phyloP scores from a whole-genome alignment of 2,329 filamentous ascomycete genomes.

The Alternaria panax region DNA sequence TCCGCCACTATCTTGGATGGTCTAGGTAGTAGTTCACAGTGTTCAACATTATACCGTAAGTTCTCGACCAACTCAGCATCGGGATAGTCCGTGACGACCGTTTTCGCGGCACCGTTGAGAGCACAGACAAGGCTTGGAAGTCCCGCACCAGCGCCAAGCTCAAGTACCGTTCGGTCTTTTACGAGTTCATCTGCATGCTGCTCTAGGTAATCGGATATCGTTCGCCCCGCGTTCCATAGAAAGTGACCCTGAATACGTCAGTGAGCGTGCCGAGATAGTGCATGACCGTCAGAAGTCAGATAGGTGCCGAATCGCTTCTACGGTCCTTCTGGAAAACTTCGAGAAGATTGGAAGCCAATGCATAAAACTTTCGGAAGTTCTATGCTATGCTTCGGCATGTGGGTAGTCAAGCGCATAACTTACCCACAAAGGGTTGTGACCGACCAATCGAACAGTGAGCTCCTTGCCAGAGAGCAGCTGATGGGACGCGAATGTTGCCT shows the following conservation, averaged over 20 bases:
- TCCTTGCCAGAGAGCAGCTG: conserved; percentile 70
- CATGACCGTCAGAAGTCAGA: neutral
- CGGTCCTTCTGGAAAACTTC: neutral
- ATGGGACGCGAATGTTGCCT: conserved; percentile 76
- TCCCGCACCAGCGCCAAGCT: conserved; percentile 88
- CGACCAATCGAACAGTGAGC: conserved; percentile 79
- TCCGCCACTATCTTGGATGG: conserved; percentile 51
- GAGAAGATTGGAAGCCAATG: neutral
- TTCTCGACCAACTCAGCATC: conserved; percentile 84
- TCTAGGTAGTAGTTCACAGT: conserved; percentile 56
- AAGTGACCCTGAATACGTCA: conserved; percentile 69
- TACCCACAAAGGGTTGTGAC: conserved; percentile 86
- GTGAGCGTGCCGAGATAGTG: conserved; percentile 8
- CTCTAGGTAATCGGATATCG: conserved; percentile 81
- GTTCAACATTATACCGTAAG: conserved; percentile 76
- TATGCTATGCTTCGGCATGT: conserved; percentile 1
- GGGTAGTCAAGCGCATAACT: conserved; percentile 30
- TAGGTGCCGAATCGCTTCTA: neutral
- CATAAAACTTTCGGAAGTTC: neutral
- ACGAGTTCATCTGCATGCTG: conserved; percentile 67
- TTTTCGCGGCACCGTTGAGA: conserved; percentile 68
- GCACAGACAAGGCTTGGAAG: conserved; percentile 82
- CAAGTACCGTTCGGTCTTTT: conserved; percentile 74
- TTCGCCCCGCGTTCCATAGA: conserved; percentile 88
- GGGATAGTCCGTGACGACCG: conserved; percentile 88